A percentile compares a stretch with the other conserved stretches of the same genome.
Evolutionary conservation across 148 eudicot genomes (phyloP).

Genomic region (Arctostaphylos glauca): DNA sequence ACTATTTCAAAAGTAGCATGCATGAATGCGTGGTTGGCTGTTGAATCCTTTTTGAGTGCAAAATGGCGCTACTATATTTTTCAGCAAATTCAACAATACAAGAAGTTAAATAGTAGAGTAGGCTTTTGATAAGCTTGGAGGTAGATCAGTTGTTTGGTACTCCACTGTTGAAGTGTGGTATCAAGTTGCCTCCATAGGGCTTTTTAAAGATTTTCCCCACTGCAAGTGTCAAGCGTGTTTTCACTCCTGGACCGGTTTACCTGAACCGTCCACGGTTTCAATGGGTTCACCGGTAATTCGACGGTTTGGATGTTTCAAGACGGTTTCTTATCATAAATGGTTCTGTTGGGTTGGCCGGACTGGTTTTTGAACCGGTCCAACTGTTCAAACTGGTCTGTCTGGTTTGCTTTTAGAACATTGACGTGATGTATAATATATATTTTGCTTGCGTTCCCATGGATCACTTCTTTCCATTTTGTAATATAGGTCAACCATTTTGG

Average conservation of each 20-base stretch:
- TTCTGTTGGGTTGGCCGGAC: not conserved
- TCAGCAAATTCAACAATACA: not conserved
- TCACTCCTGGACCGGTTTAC: not conserved
- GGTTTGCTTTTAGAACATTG: not conserved
- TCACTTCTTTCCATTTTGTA: conserved; percentile 9
- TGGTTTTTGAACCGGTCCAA: not conserved
- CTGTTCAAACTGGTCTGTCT: not conserved
- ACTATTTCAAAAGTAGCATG: not conserved
- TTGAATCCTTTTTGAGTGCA: not conserved
- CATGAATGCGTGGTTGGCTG: not conserved
- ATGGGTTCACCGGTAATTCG: not conserved
- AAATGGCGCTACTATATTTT: not conserved
- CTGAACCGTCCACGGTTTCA: not conserved
- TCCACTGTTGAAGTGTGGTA: no score
- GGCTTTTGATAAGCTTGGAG: not conserved
- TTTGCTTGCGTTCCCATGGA: not conserved
- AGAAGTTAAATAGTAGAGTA: not conserved
- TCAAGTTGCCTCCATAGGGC: no score
- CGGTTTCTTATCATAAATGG: not conserved
- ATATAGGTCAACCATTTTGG: conserved; percentile 88
- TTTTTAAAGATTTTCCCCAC: not conserved
- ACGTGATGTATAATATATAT: not conserved
- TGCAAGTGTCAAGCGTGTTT: not conserved
- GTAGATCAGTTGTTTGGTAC: not conserved
- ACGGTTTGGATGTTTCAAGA: not conserved